phyloP scores from a whole-genome alignment of 495 filamentous ascomycete genomes.

The Xanthoparmelia taractica region DNA sequence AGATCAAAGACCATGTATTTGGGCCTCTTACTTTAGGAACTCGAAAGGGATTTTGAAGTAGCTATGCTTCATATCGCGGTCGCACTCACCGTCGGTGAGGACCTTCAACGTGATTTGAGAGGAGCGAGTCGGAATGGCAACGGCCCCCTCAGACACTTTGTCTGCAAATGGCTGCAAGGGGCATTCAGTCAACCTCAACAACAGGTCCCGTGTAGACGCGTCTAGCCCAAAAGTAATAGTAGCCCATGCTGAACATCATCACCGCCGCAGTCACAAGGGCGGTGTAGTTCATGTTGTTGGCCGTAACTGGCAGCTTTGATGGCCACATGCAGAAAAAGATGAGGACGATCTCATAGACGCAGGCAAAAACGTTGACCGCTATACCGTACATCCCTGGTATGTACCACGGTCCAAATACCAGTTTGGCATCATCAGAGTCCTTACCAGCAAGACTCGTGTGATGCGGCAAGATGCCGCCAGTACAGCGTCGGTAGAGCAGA shows the following conservation, averaged over 20 bases:
- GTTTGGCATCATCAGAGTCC: not conserved
- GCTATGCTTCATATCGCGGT: constrained; percentile 8
- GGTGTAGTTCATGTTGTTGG: constrained; percentile 7
- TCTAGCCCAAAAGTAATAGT: not conserved
- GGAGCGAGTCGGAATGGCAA: not conserved
- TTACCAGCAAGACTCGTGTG: not conserved
- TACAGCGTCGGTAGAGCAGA: constrained; percentile 9
- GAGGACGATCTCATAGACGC: not conserved
- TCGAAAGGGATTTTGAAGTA: constrained; percentile 7
- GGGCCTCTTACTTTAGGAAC: not conserved
- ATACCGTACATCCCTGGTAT: constrained; percentile 4
- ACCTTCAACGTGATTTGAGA: not conserved
- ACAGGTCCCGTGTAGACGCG: constrained; percentile 6
- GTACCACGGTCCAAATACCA: constrained; percentile 12
- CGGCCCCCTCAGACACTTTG: not conserved
- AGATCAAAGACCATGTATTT: not conserved
- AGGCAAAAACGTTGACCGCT: constrained; percentile 6
- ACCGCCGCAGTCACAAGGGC: not conserved
- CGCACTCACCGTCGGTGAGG: not conserved
- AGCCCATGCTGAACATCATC: not conserved
- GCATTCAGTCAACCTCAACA: not conserved
- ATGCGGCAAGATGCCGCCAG: not conserved
- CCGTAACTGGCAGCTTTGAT: not conserved
- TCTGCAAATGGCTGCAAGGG: not conserved
- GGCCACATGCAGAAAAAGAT: constrained; percentile 18